Percentiles rank a stretch among this genome's conserved stretches.
These are phyloP conservation scores for Paracoccidioides brasiliensis DNA, from an alignment of 2,329 filamentous ascomycete species.

Conservation along the genomic window DNA sequence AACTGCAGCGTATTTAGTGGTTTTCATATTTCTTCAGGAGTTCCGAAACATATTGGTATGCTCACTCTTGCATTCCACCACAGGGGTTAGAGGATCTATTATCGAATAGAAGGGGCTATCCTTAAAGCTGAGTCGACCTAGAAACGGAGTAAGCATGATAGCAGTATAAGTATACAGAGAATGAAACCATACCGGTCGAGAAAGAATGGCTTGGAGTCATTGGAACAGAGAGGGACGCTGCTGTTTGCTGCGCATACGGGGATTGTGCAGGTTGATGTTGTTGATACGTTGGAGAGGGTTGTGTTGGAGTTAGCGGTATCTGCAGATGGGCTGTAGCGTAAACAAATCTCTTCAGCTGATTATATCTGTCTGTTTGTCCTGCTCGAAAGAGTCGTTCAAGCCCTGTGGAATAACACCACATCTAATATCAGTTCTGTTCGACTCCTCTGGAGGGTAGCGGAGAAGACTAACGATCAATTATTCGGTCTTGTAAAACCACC, in stretches of 20 bases:
- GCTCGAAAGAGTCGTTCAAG: conserved; percentile 17
- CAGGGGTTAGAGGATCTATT: conserved; percentile 48
- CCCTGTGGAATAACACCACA: conserved; percentile 10
- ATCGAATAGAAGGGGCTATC: conserved; percentile 76
- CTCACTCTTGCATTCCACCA: conserved; percentile 62
- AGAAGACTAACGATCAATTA: conserved; percentile 57
- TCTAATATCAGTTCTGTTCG: not conserved
- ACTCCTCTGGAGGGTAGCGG: conserved; percentile 23
- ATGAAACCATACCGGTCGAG: conserved; percentile 16
- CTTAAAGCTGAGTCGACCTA: conserved; percentile 47
- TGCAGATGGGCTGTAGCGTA: conserved; percentile 17
- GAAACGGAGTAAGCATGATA: not conserved
- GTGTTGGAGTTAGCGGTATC: conserved; percentile 18
- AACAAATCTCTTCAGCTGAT: conserved; percentile 22
- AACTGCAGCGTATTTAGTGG: conserved; percentile 29
- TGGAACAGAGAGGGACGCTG: conserved; percentile 16
- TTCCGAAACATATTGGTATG: conserved; percentile 10
- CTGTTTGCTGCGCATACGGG: conserved; percentile 13
- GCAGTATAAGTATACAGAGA: not conserved
- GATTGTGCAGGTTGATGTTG: conserved; percentile 17
- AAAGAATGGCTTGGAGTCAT: conserved; percentile 21
- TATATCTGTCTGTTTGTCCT: conserved; percentile 18
- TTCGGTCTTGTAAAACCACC: conserved; percentile 62
- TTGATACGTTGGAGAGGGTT: conserved; percentile 12
- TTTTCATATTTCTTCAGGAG: conserved; percentile 10